Evolutionary conservation across 1,284 basidiomycete genomes (phyloP).

Genomic region (Coniferiporia sulphurascens): DNA sequence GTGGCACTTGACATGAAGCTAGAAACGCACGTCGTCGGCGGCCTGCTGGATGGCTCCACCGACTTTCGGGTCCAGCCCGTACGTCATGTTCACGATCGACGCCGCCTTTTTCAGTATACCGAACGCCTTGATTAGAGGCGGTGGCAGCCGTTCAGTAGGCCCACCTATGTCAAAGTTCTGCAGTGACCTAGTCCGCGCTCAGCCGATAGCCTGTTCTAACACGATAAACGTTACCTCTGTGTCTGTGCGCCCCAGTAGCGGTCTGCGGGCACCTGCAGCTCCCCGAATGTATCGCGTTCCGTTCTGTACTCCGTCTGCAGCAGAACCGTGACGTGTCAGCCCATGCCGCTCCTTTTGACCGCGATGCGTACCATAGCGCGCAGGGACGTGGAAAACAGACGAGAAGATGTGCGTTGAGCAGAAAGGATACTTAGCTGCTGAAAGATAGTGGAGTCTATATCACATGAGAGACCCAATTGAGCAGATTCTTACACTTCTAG

Average conservation of each 20-base stretch:
- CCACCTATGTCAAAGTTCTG: slow-evolving; percentile 99
- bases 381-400: slow-evolving; percentile 34
- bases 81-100: slow-evolving; percentile 83
- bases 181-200: slow-evolving; percentile 56
- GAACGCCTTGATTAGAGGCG: slow-evolving; percentile 95
- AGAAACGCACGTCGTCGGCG: slow-evolving; percentile 77
- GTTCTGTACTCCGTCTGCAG: slow-evolving; percentile 50
- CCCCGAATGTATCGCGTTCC: slow-evolving; percentile 88
- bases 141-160: slow-evolving; percentile 86
- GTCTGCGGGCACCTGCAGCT: slow-evolving; percentile 90
- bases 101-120: slow-evolving; percentile 98
- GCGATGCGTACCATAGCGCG: slow-evolving; percentile 40
- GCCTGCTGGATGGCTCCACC: slow-evolving; percentile 89
- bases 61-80: slow-evolving; percentile 89
- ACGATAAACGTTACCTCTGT: slow-evolving; percentile 63
- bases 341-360: neutral
- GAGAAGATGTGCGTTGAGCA: slow-evolving; percentile 23
- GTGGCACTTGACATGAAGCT: slow-evolving; percentile 7
- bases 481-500: neutral
- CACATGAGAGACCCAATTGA: slow-evolving; percentile 29
- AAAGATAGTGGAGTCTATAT: slow-evolving; percentile 24
- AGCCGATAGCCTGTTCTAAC: neutral
- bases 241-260: slow-evolving; percentile 99
- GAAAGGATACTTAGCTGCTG: slow-evolving; percentile 15
- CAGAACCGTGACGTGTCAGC: neutral